Base-by-base conservation (phyloP, 108 stramenopile species). In the Cyclotella distinguenda region DNA sequence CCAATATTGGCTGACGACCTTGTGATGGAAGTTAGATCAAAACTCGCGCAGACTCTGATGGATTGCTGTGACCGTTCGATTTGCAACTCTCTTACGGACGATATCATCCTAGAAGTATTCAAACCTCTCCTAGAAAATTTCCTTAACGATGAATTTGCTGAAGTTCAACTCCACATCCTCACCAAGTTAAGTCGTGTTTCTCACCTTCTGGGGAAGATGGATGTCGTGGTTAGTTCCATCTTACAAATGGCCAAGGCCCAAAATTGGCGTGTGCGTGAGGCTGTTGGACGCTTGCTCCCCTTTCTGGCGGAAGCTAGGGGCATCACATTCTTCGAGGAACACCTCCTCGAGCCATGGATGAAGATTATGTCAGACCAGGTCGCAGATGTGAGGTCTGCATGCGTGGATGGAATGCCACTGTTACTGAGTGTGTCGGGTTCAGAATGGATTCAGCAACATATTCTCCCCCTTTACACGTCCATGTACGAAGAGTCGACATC, bases 131-230 rank as follows among this genome's bases (percentile, higher is more conserved):
- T 95, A 15, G 90, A 95, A 61, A 72, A 66, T 44, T 89, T 95
- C 70, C 76, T 95, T 39, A 80, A 86, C 68, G 89, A 95, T 61
- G 93, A 95, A 81, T 95, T 88, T 62, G 87, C 87, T 36, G 93
- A 95, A 77, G 93, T 95, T 15, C 89, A 95, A 68, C 69, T 95
- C 48, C 90, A 89, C 75, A 88, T 95, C 28, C 78, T 95, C 36
- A 81, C 82, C 46, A 91, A 91, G 58, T 75, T 95, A 38, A 82
- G 84, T 73, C 83, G 84, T 32, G 78, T 95, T 16, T 79, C 87
- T 38, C 90, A 85, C 64, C 57, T 95, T 9, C 69, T 95, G 50
- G 78, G 81, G 44, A 82, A 84, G 38, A 87, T 91, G 87, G 86
- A 86, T 61, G 83, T 85, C 11, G 88, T 95, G 25, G 90, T 95